Base-by-base conservation (phyloP, 2,329 filamentous ascomycete species). In the Neoascochyta sp. region DNA sequence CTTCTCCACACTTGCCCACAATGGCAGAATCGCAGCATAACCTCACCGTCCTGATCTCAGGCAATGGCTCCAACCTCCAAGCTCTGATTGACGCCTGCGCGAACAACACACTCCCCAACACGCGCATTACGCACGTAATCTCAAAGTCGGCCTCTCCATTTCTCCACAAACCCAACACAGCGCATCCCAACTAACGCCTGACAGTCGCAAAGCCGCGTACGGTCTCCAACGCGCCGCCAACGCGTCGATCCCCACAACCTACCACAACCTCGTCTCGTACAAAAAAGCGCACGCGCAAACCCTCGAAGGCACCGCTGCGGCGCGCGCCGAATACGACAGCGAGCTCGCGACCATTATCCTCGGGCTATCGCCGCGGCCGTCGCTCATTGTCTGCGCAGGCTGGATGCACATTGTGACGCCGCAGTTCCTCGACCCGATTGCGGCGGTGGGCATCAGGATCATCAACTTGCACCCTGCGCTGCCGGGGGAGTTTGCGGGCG, bases 381-480 rank as follows among this genome's bases (percentile, higher is more conserved):
- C 89, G 32, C 63, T 94, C 32, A 78, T 94, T 27, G 81, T 92
- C 7, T 83, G 88, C 45, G 81, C 60, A 1, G 87, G 88, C 3
- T 93, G 85, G 75, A 93, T 93, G 86, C 81, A 92, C 59, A 81
- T 93, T 34, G 75, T 93, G 27, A 80, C 79, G 0, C 68, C 70
- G 3, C 66, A 70, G 1, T 92, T 93, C 57, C 67, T 94, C 26
- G 70, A 74, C 7, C 84, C 86, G 2, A 56, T 94, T 6, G 71
- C 76, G 18, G 66, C 61, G 9, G 76, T 71, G 0, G 74, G 73
- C 0, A 70, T 90, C 19, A 74, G 72, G 14, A 79, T 90, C 24
- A 89, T 94, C 52, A 94, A 94, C 57, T 64, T 94, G 22, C 87
- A 94, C 54, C 87, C 86, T 8, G 79, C 82, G 3, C 62, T 86